Percentiles rank a stretch among this genome's conserved stretches.
These are phyloP conservation scores for Psilocybe mexicana DNA, from an alignment of 1,284 basidiomycete genomes.

Conservation along the genomic window DNA sequence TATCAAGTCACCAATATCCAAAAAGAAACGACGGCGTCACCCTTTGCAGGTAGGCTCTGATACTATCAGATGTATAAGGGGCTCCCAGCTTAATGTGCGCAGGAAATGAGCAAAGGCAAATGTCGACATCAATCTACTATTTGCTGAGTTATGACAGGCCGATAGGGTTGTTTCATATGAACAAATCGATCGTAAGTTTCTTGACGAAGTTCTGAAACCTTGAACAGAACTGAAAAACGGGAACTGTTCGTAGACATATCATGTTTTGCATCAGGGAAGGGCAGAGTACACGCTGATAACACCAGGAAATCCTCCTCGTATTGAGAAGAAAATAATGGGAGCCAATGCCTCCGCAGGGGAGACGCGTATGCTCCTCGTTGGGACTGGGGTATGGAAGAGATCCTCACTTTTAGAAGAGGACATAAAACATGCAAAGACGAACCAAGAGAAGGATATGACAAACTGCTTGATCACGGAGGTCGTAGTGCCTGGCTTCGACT, in stretches of 20 bases:
- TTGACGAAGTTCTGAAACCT: background rate
- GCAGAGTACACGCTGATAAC: conserved; percentile 15
- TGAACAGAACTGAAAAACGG: background rate
- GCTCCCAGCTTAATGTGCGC: background rate
- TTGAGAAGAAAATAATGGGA: conserved; percentile 38
- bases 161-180: conserved; percentile 22
- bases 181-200: conserved; percentile 22
- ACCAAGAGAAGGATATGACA: conserved; percentile 26
- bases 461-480: conserved; percentile 53
- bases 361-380: conserved; percentile 43
- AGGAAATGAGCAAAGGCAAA: conserved; percentile 1
- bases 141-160: conserved; percentile 21
- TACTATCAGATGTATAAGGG: background rate
- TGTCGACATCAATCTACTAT: conserved; percentile 25
- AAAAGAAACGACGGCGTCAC: background rate
- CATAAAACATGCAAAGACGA: conserved; percentile 18
- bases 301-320: conserved; percentile 9
- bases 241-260: conserved; percentile 7
- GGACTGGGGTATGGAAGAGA: conserved; percentile 51
- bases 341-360: conserved; percentile 40
- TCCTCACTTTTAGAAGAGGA: conserved; percentile 44
- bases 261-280: conserved; percentile 14
- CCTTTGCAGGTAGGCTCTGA: background rate
- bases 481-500: conserved; percentile 48
- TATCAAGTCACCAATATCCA: background rate